Percentiles rank a stretch among this genome's conserved stretches.
Conservation (phyloP, 129 eudicot species). For the Deinandra increscens region DNA sequence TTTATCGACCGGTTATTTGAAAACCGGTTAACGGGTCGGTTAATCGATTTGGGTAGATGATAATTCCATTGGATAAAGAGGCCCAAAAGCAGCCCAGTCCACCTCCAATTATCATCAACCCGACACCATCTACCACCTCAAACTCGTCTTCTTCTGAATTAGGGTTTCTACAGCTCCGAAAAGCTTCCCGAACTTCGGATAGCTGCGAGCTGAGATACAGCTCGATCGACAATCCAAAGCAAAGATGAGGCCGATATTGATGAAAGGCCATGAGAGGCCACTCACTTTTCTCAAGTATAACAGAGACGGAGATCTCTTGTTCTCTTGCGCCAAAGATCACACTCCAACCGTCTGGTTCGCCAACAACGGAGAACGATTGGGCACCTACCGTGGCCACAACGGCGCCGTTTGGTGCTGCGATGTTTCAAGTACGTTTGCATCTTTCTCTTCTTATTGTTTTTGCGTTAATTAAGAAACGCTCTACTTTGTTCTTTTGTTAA, state of each 20-base stretch:
- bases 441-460: too few relatives aligned
- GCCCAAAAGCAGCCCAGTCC: too few relatives aligned
- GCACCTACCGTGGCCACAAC: constrained; percentile 91
- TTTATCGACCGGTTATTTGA: too few relatives aligned
- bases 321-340: constrained; percentile 95
- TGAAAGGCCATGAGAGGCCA: constrained; percentile 99
- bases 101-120: too few relatives aligned
- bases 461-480: too few relatives aligned
- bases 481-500: too few relatives aligned
- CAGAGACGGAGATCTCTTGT: constrained; percentile 88
- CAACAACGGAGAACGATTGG: constrained; percentile 89
- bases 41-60: too few relatives aligned
- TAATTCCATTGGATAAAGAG: too few relatives aligned
- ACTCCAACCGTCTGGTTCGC: constrained; percentile 97
- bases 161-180: neutral
- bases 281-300: constrained; percentile 84
- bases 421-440: constrained; percentile 47
- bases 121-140: too few relatives aligned
- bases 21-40: too few relatives aligned
- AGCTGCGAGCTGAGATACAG: neutral
- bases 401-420: constrained; percentile 99
- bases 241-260: constrained; percentile 92
- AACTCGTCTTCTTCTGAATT: neutral
- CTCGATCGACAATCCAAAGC: neutral
- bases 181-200: neutral